These are phyloP conservation scores for Endotrypanum monterogeii DNA, from an alignment of 208 protist genomes.

Conservation along the genomic window DNA sequence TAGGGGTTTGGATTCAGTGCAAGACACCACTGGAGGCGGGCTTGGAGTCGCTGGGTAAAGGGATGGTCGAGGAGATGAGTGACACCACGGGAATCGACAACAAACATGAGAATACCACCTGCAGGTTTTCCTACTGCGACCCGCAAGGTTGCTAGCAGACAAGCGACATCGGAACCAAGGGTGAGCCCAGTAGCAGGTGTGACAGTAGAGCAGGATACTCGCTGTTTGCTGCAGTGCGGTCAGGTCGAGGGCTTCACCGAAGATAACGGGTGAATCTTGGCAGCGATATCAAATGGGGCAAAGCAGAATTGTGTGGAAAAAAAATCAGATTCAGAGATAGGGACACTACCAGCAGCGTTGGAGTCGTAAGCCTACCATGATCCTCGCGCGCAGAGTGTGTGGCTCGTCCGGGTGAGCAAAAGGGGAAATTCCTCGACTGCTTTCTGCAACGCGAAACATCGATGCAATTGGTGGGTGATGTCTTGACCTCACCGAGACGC, in stretches of 20 bases:
- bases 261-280: background rate
- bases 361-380: background rate
- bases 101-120: background rate
- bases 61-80: slow-evolving; percentile 41
- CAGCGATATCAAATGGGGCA: no score
- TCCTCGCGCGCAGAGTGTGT: background rate
- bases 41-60: slow-evolving; percentile 54
- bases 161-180: no score
- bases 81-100: background rate
- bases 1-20: slow-evolving; percentile 35
- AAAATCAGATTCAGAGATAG: no score
- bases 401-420: background rate
- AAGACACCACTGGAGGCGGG: slow-evolving; percentile 54
- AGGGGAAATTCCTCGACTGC: background rate
- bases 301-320: no score
- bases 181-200: background rate
- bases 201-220: background rate
- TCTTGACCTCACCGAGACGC: no score
- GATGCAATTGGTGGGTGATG: background rate
- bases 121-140: background rate
- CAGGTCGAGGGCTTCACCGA: background rate
- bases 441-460: background rate
- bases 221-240: background rate
- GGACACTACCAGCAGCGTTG: background rate
- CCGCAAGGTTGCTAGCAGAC: no score